These are phyloP conservation scores for Amphicarpaea edgeworthii DNA, from an alignment of 306 rosid species.

Conservation along the genomic window DNA sequence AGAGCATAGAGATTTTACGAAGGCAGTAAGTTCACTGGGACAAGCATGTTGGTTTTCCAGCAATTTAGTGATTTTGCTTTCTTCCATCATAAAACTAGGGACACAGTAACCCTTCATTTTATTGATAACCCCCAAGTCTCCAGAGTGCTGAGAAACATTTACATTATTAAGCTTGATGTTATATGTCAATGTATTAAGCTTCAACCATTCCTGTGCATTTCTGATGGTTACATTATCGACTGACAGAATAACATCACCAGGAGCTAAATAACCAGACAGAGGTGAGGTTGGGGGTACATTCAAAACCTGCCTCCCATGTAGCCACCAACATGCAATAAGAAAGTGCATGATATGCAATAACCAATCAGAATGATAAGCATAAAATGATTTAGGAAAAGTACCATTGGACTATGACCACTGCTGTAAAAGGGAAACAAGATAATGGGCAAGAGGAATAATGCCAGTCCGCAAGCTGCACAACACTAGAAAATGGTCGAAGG, in stretches of 20 bases:
- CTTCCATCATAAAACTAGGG: constrained; percentile 62
- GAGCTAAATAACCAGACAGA: constrained; percentile 70
- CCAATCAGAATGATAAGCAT: constrained; percentile 17
- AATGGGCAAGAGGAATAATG: constrained; percentile 73
- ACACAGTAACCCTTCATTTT: constrained; percentile 80
- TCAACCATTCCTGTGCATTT: constrained; percentile 76
- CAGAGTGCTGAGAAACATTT: constrained; percentile 44
- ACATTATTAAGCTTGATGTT: constrained; percentile 48
- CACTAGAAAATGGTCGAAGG: constrained; percentile 58
- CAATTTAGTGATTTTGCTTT: constrained; percentile 50
- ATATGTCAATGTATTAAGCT: constrained; percentile 55
- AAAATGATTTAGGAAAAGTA: constrained; percentile 45
- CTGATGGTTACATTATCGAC: constrained; percentile 67
- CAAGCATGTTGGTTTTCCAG: constrained; percentile 57
- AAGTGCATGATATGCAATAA: constrained; percentile 16
- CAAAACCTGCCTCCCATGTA: constrained; percentile 69
- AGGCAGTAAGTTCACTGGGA: constrained; percentile 61
- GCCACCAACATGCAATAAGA: constrained; percentile 44
- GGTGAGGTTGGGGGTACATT: constrained; percentile 68
- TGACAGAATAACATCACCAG: constrained; percentile 72
- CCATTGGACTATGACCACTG: constrained; percentile 66
- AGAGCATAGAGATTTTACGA: constrained; percentile 58
- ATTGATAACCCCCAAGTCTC: constrained; percentile 47
- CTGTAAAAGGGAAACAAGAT: constrained; percentile 79
- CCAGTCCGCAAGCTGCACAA: constrained; percentile 79